Evolutionary conservation across 306 rosid species (phyloP), one percentile per base, ranked within the genome.

Genomic region (Mimosa pudica): DNA sequence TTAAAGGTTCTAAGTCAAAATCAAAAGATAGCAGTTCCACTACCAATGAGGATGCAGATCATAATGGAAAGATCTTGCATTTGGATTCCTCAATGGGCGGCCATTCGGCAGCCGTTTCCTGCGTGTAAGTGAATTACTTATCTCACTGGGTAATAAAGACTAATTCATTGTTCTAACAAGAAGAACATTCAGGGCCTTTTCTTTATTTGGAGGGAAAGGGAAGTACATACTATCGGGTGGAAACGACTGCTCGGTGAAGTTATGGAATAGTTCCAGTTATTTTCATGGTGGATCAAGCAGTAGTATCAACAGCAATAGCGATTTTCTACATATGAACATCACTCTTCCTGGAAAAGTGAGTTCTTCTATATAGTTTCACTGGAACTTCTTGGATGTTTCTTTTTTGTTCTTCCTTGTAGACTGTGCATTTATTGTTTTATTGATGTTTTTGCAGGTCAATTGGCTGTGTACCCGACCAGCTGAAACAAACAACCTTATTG

Each of bases 191-290:
- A 92, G 98, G 97, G 81, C 89, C 45, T 92, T 95, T 85, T 92
- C 95, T 4, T 68, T 80, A 80, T 92, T 92, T 71, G 98, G 97
- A 75, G 95, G 91, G 82, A 91, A 83, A 79, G 97, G 98, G 73
- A 92, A 88, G 68, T 92, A 86, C 85, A 80, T 94, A 84, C 73
- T 94, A 77, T 94, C 97, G 5, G 97, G 98, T 16, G 98, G 97
- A 77, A 89, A 94, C 46, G 98, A 92, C 77, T 91, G 86, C 81
- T 83, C 82, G 49, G 90, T 92, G 84, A 94, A 94, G 87, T 81
- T 94, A 38, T 94, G 97, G 98, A 89, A 92, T 82, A 92, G 95
- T 94, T 81, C 89, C 24, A 74, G 81, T 51, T 77, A 79, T 86
- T 71, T 73, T 60, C 85, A 88, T 67, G 80, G 35, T 10, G 89